Percentiles rank a stretch among this genome's conserved stretches.
Conservation (phyloP, 768 basidiomycete species). For the Termitomyces sp. region DNA sequence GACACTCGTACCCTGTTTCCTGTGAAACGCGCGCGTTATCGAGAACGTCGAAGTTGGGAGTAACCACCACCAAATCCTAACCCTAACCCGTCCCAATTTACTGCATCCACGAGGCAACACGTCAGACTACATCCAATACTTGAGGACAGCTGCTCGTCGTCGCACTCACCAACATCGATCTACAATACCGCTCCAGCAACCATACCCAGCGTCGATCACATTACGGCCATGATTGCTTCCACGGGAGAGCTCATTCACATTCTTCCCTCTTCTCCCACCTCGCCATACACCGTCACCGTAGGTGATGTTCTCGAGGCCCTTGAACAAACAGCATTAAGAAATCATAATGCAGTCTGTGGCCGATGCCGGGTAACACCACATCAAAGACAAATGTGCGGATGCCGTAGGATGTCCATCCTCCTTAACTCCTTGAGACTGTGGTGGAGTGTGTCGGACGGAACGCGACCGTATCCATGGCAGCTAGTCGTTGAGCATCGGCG, state of each 20-base stretch:
- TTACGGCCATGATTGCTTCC: background rate
- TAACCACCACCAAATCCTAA: background rate
- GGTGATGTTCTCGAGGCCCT: conserved; percentile 8
- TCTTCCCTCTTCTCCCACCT: background rate
- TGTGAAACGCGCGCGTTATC: background rate
- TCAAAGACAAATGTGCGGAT: background rate
- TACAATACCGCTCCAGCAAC: conserved; percentile 1
- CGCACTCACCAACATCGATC: background rate
- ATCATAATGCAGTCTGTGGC: background rate
- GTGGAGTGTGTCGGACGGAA: conserved; percentile 3
- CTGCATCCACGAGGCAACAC: background rate
- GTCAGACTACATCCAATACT: conserved; percentile 1
- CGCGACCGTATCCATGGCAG: conserved; percentile 6
- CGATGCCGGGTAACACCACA: background rate
- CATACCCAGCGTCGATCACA: conserved; percentile 3
- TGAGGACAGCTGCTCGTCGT: background rate
- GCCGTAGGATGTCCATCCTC: background rate
- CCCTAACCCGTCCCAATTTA: background rate
- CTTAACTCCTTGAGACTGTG: background rate
- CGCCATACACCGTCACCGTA: conserved; percentile 1
- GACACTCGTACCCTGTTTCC: background rate
- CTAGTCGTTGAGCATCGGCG: conserved; percentile 1
- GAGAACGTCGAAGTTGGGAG: too few relatives aligned
- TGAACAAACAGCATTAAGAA: background rate
- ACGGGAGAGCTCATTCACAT: conserved; percentile 4